phyloP scores from a whole-genome alignment of 2,329 filamentous ascomycete genomes.

The Clonostachys byssicola region DNA sequence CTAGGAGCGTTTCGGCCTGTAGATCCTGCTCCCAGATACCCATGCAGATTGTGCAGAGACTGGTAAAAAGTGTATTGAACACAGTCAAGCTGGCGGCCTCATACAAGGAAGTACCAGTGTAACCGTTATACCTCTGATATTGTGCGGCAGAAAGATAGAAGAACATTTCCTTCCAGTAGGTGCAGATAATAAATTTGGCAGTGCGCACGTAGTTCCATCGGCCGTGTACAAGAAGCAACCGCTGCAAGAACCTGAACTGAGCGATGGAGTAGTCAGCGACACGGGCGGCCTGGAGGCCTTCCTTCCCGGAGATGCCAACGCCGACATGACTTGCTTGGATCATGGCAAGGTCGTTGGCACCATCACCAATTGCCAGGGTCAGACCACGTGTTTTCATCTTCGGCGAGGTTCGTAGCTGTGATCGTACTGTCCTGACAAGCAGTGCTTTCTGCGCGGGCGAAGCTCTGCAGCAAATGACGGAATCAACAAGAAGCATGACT shows the following conservation, averaged over 20 bases:
- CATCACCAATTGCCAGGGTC: slow-evolving; percentile 88
- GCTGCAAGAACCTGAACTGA: slow-evolving; percentile 86
- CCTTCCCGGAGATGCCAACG: slow-evolving; percentile 87
- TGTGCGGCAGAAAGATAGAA: slow-evolving; percentile 84
- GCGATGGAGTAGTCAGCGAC: slow-evolving; percentile 91
- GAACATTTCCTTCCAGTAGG: slow-evolving; percentile 85
- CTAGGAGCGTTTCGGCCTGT: slow-evolving; percentile 77
- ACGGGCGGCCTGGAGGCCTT: slow-evolving; percentile 84
- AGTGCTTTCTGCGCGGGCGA: slow-evolving; percentile 86
- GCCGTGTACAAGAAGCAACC: slow-evolving; percentile 78
- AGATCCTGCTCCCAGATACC: slow-evolving; percentile 93
- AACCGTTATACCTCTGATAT: slow-evolving; percentile 80
- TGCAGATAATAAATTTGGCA: slow-evolving; percentile 83
- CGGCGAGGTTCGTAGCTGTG: slow-evolving; percentile 57
- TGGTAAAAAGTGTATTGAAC: slow-evolving; percentile 94
- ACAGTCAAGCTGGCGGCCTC: slow-evolving; percentile 83
- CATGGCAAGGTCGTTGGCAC: slow-evolving; percentile 94
- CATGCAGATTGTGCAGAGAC: slow-evolving; percentile 80
- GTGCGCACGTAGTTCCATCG: slow-evolving; percentile 88
- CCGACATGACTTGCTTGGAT: slow-evolving; percentile 84
- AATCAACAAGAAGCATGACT: slow-evolving; percentile 75
- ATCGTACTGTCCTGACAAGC: slow-evolving; percentile 78
- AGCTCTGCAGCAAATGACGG: slow-evolving; percentile 89
- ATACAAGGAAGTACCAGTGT: slow-evolving; percentile 87
- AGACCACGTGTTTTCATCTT: slow-evolving; percentile 44